Evolutionary conservation across 2,329 filamentous ascomycete species (phyloP).

Genomic region (Colletotrichum cuscutae): DNA sequence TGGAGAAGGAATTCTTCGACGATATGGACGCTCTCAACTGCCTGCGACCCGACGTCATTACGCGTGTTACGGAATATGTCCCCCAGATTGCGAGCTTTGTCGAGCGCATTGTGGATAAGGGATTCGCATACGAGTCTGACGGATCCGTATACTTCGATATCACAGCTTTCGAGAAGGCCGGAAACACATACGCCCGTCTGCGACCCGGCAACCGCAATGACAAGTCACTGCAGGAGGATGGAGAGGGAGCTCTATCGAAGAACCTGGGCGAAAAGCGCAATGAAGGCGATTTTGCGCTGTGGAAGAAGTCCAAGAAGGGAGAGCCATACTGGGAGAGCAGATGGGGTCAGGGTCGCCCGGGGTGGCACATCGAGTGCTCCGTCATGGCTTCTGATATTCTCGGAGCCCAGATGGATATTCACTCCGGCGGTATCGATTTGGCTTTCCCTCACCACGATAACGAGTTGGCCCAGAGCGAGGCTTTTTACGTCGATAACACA

Average conservation of each 20-base stretch:
- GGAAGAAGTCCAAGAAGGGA: conserved; percentile 92
- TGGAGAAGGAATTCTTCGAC: conserved; percentile 87
- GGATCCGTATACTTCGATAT: conserved; percentile 98
- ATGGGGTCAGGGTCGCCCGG: conserved; percentile 89
- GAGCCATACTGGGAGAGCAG: conserved; percentile 90
- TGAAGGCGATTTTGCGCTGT: conserved; percentile 88
- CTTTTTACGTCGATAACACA: conserved; percentile 73
- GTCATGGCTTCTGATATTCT: conserved; percentile 95
- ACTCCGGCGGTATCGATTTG: conserved; percentile 92
- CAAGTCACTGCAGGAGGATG: conserved; percentile 85
- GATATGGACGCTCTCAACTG: conserved; percentile 92
- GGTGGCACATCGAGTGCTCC: conserved; percentile 98
- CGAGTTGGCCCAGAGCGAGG: conserved; percentile 89
- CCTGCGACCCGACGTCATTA: conserved; percentile 81
- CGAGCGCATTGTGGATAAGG: conserved; percentile 82
- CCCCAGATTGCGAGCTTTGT: conserved; percentile 89
- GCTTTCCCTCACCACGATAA: conserved; percentile 95
- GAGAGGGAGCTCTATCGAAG: conserved; percentile 83
- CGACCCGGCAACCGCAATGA: conserved; percentile 88
- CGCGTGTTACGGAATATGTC: conserved; percentile 92
- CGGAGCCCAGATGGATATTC: conserved; percentile 87
- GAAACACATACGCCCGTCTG: conserved; percentile 86
- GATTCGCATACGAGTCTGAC: conserved; percentile 84
- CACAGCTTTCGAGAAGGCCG: conserved; percentile 81
- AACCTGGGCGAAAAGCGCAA: conserved; percentile 74